phyloP scores from a whole-genome alignment of 2,329 filamentous ascomycete species.

The Ophiocordyceps sinensis region DNA sequence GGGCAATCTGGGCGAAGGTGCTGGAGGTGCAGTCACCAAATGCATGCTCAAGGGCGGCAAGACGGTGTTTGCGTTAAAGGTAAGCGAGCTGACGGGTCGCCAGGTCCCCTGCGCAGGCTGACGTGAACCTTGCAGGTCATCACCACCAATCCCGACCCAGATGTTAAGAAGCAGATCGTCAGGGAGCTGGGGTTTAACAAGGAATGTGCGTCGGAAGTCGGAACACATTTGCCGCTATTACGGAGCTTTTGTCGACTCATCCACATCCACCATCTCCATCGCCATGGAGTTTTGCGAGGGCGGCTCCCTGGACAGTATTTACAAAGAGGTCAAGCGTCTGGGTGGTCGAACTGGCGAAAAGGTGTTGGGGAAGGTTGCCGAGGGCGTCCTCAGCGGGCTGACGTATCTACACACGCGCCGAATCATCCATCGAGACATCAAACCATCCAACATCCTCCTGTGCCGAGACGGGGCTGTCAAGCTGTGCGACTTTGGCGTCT shows the following conservation, averaged over 20 bases:
- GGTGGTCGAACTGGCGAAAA: constrained; percentile 94
- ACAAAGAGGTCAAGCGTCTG: constrained; percentile 91
- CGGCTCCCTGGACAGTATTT: constrained; percentile 89
- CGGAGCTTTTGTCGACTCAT: constrained; percentile 88
- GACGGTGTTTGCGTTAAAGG: constrained; percentile 92
- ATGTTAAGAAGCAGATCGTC: constrained; percentile 96
- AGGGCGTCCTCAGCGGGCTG: constrained; percentile 83
- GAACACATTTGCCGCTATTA: constrained; percentile 97
- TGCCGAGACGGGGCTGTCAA: constrained; percentile 91
- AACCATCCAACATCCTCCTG: constrained; percentile 91
- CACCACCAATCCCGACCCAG: constrained; percentile 92
- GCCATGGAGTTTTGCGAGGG: constrained; percentile 99
- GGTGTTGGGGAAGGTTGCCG: constrained; percentile 89
- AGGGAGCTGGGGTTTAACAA: constrained; percentile 97
- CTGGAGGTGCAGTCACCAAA: constrained; percentile 86
- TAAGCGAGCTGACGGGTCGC: constrained; percentile 19
- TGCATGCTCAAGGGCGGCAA: constrained; percentile 83
- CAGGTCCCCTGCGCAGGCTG: too few relatives aligned
- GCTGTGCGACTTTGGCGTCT: constrained; percentile 95
- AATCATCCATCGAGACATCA: constrained; percentile 98
- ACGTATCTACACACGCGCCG: constrained; percentile 92
- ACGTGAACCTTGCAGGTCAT: constrained; percentile 52
- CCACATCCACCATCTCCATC: constrained; percentile 94
- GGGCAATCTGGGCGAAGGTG: constrained; percentile 83
- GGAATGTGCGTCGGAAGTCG: constrained; percentile 79